Conservation (phyloP, 495 filamentous ascomycete genomes). For the Neurospora sp. region DNA sequence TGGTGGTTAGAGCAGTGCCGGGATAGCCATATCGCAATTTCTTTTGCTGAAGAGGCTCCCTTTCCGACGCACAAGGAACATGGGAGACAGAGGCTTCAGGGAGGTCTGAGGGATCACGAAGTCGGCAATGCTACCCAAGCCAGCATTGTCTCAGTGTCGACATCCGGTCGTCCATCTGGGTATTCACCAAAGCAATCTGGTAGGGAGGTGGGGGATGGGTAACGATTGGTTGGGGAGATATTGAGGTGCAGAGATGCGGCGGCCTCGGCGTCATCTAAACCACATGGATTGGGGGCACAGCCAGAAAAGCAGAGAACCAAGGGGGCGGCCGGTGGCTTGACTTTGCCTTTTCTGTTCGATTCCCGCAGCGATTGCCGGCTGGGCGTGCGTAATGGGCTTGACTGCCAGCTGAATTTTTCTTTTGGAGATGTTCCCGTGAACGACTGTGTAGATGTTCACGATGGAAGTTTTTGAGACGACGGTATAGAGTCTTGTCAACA, state of each 20-base stretch:
- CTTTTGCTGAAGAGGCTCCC: background rate
- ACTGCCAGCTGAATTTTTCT: background rate
- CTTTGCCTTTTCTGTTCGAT: background rate
- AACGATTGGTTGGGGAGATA: background rate
- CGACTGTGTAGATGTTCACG: background rate
- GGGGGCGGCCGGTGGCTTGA: background rate
- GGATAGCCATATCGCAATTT: background rate
- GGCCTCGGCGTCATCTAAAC: background rate
- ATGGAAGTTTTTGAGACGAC: background rate
- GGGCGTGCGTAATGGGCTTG: background rate
- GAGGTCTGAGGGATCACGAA: background rate
- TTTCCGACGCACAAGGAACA: background rate
- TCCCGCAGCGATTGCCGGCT: background rate
- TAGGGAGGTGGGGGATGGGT: background rate
- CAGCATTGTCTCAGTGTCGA: background rate
- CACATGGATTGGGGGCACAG: background rate
- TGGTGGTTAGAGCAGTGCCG: background rate
- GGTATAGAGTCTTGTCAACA: background rate
- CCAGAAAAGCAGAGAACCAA: background rate
- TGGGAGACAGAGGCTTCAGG: background rate
- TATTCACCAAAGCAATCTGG: background rate
- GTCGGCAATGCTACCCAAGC: background rate
- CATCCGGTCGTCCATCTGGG: background rate
- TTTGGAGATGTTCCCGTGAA: background rate
- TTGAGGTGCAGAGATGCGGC: background rate